Percentiles rank a stretch among this genome's conserved stretches.
These are phyloP conservation scores for Pelargonium cotyledonis DNA, from an alignment of 441 rosid species.

Conservation along the genomic window DNA sequence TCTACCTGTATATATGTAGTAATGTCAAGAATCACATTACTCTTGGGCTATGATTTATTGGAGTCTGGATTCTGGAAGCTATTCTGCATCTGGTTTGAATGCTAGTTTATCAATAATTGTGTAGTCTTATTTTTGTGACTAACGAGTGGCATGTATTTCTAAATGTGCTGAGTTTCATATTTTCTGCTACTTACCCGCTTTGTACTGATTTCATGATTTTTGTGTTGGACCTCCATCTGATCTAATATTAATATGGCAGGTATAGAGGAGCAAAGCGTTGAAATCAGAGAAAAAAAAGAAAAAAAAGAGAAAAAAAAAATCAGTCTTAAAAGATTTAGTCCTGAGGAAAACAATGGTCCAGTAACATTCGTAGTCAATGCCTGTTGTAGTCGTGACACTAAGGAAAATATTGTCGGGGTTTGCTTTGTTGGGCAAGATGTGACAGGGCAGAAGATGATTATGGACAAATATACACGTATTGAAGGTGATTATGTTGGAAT, in stretches of 20 bases:
- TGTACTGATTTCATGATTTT: not conserved
- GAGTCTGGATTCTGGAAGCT: too few species aligned
- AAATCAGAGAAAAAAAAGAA: too few species aligned
- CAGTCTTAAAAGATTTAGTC: slow-evolving; percentile 47
- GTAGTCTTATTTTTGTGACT: too few species aligned
- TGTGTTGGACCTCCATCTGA: slow-evolving; percentile 8
- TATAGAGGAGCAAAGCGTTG: slow-evolving; percentile 56
- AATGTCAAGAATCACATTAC: too few species aligned
- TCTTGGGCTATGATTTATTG: too few species aligned
- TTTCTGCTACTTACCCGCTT: not conserved
- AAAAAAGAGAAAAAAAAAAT: too few species aligned
- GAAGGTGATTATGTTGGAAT: slow-evolving; percentile 72
- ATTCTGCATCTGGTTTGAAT: too few species aligned
- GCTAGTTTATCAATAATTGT: too few species aligned
- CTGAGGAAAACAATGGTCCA: slow-evolving; percentile 42
- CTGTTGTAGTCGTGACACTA: slow-evolving; percentile 61
- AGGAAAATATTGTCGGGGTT: slow-evolving; percentile 54
- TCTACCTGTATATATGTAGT: too few species aligned
- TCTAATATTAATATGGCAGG: slow-evolving; percentile 37
- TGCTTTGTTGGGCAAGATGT: slow-evolving; percentile 85
- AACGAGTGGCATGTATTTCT: not conserved
- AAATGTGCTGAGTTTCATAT: not conserved
- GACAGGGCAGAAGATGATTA: slow-evolving; percentile 48
- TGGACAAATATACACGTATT: slow-evolving; percentile 50
- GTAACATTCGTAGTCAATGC: slow-evolving; percentile 54